A percentile compares a stretch with the other conserved stretches of the same genome.
Evolutionary conservation across 2,329 filamentous ascomycete species (phyloP).

Genomic region (Hirsutella rhossiliensis): DNA sequence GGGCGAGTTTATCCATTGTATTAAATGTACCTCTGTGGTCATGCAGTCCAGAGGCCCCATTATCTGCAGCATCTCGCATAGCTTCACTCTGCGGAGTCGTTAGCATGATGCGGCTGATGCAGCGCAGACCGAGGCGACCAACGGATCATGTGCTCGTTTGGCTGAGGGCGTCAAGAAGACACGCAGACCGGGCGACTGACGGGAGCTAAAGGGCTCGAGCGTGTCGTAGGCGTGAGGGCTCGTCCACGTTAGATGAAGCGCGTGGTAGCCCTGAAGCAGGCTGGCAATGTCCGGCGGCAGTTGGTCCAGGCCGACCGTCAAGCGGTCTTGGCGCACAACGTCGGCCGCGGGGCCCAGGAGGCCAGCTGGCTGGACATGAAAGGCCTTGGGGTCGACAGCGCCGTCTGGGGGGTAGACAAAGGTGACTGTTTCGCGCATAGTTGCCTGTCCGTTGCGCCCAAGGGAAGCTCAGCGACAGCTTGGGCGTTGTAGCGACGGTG

Average conservation of each 20-base stretch:
- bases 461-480: no score
- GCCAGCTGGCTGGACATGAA: constrained; percentile 43
- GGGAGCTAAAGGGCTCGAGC: constrained; percentile 60
- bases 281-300: constrained; percentile 55
- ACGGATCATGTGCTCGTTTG: constrained; percentile 5
- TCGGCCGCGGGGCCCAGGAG: constrained; percentile 45
- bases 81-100: constrained; percentile 23
- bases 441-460: no score
- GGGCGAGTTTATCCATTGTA: not conserved
- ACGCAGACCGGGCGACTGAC: constrained; percentile 70
- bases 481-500: no score
- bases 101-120: not conserved
- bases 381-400: constrained; percentile 49
- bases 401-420: constrained; percentile 58
- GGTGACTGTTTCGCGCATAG: constrained; percentile 72
- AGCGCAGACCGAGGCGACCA: no score
- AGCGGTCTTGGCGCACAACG: constrained; percentile 65
- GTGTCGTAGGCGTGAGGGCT: constrained; percentile 43
- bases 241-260: constrained; percentile 74
- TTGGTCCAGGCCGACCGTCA: constrained; percentile 64
- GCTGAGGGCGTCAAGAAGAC: constrained; percentile 55
- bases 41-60: constrained; percentile 48
- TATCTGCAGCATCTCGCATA: constrained; percentile 48
- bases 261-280: constrained; percentile 51
- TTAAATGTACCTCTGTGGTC: constrained; percentile 15